phyloP scores from a whole-genome alignment of 495 filamentous ascomycete species.

The Aspergillus egyptiacus region DNA sequence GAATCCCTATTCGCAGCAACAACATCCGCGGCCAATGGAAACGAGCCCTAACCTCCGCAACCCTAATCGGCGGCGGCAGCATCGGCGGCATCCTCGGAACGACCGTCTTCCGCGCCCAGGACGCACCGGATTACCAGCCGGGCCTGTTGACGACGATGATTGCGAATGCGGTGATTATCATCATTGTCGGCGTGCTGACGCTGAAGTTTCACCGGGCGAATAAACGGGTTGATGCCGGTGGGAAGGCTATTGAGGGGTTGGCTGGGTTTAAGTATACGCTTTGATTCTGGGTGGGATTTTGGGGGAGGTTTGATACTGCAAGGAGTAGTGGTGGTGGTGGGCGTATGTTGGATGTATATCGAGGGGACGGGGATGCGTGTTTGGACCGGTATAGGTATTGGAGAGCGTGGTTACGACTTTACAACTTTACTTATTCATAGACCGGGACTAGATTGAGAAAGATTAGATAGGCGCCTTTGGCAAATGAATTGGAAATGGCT shows the following conservation, averaged over 20 bases:
- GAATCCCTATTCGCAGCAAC: conserved; percentile 24
- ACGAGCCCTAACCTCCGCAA: conserved; percentile 47
- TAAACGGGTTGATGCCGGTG: conserved; percentile 32
- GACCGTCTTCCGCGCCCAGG: conserved; percentile 47
- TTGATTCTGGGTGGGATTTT: background rate
- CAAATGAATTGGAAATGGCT: too few species aligned
- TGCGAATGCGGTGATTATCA: conserved; percentile 30
- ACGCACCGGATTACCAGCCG: conserved; percentile 43
- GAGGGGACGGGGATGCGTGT: too few species aligned
- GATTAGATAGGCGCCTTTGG: too few species aligned
- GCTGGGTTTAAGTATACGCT: conserved; percentile 20
- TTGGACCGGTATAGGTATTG: too few species aligned
- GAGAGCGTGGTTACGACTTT: too few species aligned
- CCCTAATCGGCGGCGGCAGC: conserved; percentile 39
- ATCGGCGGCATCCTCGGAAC: conserved; percentile 50
- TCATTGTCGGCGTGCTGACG: conserved; percentile 19
- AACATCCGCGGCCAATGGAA: conserved; percentile 58
- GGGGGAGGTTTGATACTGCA: background rate
- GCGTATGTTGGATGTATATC: too few species aligned
- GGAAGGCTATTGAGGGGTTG: conserved; percentile 46
- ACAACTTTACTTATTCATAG: too few species aligned
- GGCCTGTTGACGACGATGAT: conserved; percentile 36
- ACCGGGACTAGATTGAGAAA: too few species aligned
- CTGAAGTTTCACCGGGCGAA: conserved; percentile 40
- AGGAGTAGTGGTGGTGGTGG: too few species aligned